Conservation (phyloP, 2,329 filamentous ascomycete species). For the Botrytis fragariae region DNA sequence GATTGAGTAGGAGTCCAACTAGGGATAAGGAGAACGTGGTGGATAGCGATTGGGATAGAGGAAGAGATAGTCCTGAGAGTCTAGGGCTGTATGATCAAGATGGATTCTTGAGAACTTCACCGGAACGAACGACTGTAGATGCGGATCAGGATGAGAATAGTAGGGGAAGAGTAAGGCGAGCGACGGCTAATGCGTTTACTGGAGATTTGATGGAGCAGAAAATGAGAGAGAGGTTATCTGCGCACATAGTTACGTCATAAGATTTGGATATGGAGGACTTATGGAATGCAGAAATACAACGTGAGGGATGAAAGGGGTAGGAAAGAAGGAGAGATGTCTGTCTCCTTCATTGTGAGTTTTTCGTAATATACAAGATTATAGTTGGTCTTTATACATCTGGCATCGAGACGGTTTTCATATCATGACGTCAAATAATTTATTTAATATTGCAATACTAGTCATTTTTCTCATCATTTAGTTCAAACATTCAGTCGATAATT, state of each 20-base stretch:
- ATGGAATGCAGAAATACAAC: too few relatives aligned
- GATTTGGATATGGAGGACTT: not conserved
- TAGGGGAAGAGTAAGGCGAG: not conserved
- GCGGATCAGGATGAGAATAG: not conserved
- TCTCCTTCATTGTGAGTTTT: not conserved
- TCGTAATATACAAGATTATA: not conserved
- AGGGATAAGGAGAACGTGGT: not conserved
- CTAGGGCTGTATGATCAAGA: conserved; percentile 32
- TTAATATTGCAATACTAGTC: too few relatives aligned
- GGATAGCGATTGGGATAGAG: not conserved
- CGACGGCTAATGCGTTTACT: not conserved
- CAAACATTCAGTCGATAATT: not conserved
- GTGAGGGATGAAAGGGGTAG: too few relatives aligned
- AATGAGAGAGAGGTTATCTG: not conserved
- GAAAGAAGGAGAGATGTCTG: not conserved
- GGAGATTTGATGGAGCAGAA: not conserved
- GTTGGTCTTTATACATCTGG: not conserved
- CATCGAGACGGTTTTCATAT: not conserved
- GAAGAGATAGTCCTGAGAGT: conserved; percentile 19
- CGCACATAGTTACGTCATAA: not conserved
- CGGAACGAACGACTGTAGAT: conserved; percentile 7
- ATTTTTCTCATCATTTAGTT: not conserved
- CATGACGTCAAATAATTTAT: not conserved
- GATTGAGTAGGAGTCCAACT: not conserved
- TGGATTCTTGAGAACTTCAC: conserved; percentile 31